phyloP scores from a whole-genome alignment of 345 rosid species.

The Eucalyptus dawsonii region DNA sequence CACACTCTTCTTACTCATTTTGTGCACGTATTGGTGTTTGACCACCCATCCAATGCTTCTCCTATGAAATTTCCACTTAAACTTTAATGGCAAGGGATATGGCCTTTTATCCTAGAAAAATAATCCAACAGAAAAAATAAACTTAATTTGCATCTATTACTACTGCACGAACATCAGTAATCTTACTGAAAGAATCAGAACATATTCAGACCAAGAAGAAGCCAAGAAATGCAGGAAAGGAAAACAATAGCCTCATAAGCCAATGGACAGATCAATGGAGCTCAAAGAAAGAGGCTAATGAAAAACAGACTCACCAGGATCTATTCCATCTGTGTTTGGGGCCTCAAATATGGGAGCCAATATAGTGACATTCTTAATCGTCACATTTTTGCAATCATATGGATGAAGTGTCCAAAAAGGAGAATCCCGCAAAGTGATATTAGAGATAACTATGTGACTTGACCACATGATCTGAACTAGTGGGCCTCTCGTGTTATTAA shows the following conservation, averaged over 20 bases:
- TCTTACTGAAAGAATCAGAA: background rate
- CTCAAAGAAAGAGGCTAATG: background rate
- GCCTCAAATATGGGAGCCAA: constrained; percentile 74
- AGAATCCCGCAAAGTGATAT: constrained; percentile 77
- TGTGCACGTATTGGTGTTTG: background rate
- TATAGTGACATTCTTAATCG: constrained; percentile 62
- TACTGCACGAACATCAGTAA: background rate
- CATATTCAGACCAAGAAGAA: background rate
- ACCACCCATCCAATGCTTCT: background rate
- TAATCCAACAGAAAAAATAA: background rate
- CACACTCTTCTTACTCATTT: background rate
- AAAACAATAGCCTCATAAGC: background rate
- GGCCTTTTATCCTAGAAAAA: background rate
- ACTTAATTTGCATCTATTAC: background rate
- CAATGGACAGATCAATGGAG: background rate
- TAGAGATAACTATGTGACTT: constrained; percentile 63
- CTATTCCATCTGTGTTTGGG: constrained; percentile 97
- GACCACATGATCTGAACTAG: constrained; percentile 96
- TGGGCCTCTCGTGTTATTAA: constrained; percentile 92
- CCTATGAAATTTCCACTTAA: background rate
- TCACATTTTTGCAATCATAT: constrained; percentile 91
- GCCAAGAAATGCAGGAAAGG: background rate
- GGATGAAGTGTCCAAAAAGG: constrained; percentile 99
- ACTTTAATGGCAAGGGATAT: background rate
- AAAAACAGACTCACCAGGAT: constrained; percentile 51